These are phyloP conservation scores for Aspergillus biplanus DNA, from an alignment of 495 filamentous ascomycete species.

Conservation along the genomic window DNA sequence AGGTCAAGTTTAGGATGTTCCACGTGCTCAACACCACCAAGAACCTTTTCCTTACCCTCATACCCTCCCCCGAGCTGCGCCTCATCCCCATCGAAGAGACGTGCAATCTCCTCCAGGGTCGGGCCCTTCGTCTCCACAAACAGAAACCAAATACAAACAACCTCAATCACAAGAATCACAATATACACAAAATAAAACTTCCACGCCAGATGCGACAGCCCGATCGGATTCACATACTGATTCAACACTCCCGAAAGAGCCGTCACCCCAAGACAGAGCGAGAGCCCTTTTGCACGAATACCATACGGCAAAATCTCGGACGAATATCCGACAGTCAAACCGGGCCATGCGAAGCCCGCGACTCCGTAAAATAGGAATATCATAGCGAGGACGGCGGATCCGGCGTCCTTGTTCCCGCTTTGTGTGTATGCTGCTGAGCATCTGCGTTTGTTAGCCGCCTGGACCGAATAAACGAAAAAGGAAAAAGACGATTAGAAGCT, in stretches of 20 bases:
- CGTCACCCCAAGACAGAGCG: constrained; percentile 62
- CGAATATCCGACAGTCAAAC: constrained; percentile 53
- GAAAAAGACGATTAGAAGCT: background rate
- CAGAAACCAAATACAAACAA: constrained; percentile 7
- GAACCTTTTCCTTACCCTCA: too few species aligned
- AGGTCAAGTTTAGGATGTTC: too few species aligned
- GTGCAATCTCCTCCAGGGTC: constrained; percentile 2
- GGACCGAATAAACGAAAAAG: background rate
- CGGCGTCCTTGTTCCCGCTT: background rate
- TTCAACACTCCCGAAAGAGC: constrained; percentile 61
- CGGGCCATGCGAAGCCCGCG: constrained; percentile 22
- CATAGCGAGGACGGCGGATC: constrained; percentile 26
- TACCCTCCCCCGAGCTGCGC: background rate
- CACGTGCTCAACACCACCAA: too few species aligned
- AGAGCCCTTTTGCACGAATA: constrained; percentile 71
- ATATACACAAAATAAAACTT: constrained; percentile 49
- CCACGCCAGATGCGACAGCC: constrained; percentile 54
- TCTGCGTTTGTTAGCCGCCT: background rate
- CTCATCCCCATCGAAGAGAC: background rate
- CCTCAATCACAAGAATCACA: constrained; percentile 7
- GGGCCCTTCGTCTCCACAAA: constrained; percentile 14
- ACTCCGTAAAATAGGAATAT: constrained; percentile 51
- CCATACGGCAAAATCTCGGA: constrained; percentile 71
- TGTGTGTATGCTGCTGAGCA: constrained; percentile 6
- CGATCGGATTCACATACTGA: constrained; percentile 62